phyloP scores from a whole-genome alignment of 495 filamentous ascomycete genomes.

The Penicillium cataractarum region DNA sequence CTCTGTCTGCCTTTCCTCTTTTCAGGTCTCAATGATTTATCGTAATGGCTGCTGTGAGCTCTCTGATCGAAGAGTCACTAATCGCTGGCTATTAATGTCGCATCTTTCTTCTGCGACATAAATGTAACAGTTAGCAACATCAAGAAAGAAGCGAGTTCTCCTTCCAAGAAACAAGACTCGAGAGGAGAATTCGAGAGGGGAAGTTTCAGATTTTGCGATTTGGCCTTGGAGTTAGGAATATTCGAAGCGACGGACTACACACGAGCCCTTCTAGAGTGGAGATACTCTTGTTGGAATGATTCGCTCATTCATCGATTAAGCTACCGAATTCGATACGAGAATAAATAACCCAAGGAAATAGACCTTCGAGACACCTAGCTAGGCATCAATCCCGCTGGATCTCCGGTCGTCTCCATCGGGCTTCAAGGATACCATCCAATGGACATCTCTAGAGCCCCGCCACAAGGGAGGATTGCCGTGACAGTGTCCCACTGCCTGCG shows the following conservation, averaged over 20 bases:
- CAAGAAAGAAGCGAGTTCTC: neutral
- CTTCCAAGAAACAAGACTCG: neutral
- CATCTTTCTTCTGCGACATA: neutral
- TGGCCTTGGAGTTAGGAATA: neutral
- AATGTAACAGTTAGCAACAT: neutral
- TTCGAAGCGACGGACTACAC: slow-evolving; percentile 3
- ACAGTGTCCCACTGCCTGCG: neutral
- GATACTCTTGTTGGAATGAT: neutral
- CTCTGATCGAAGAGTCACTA: neutral
- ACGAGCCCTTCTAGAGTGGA: neutral
- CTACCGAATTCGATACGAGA: slow-evolving; percentile 3
- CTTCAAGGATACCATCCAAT: neutral
- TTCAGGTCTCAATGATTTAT: neutral
- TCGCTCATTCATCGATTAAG: neutral
- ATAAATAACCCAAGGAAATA: neutral
- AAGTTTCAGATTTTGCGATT: neutral
- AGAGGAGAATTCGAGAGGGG: neutral
- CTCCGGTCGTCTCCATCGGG: neutral
- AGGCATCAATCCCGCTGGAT: neutral
- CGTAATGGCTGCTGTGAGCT: neutral
- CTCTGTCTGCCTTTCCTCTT: neutral
- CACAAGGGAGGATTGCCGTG: neutral
- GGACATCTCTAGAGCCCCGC: neutral
- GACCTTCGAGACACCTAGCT: neutral
- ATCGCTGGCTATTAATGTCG: neutral